Conservation (phyloP, 306 rosid genomes). For the Erythrophleum fordii region DNA sequence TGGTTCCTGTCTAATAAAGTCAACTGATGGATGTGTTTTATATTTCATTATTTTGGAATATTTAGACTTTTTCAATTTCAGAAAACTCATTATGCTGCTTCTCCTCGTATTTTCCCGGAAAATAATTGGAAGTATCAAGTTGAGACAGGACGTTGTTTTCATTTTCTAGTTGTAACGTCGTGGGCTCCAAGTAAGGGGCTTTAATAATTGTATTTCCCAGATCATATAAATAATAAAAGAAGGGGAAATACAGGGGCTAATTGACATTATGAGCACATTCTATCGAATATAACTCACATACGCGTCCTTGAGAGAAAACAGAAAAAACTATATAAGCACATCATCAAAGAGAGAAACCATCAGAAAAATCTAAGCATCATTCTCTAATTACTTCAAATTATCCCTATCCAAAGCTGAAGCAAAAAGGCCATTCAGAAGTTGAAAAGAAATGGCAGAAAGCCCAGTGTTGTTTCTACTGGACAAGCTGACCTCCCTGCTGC, state of each 20-base stretch:
- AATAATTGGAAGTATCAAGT: neutral
- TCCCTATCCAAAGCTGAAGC: neutral
- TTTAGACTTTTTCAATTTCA: neutral
- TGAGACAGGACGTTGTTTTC: neutral
- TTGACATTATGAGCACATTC: neutral
- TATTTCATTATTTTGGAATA: neutral
- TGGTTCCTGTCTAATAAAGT: neutral
- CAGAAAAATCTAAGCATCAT: neutral
- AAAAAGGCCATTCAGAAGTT: neutral
- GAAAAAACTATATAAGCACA: conserved; percentile 30
- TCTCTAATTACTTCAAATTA: neutral
- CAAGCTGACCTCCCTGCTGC: conserved; percentile 42
- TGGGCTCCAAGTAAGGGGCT: neutral
- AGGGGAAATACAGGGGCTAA: neutral
- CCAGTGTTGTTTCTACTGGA: conserved; percentile 49
- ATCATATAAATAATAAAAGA: neutral
- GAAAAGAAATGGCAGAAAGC: conserved; percentile 60
- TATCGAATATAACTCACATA: neutral
- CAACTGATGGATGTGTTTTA: neutral
- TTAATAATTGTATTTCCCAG: neutral
- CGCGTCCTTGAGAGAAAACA: neutral
- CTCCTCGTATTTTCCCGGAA: neutral
- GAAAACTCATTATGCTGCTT: neutral
- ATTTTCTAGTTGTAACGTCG: neutral
- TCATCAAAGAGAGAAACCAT: neutral